Evolutionary conservation across 495 filamentous ascomycete genomes (phyloP), one percentile per base, ranked within the genome.

Genomic region (Neurospora sp.): DNA sequence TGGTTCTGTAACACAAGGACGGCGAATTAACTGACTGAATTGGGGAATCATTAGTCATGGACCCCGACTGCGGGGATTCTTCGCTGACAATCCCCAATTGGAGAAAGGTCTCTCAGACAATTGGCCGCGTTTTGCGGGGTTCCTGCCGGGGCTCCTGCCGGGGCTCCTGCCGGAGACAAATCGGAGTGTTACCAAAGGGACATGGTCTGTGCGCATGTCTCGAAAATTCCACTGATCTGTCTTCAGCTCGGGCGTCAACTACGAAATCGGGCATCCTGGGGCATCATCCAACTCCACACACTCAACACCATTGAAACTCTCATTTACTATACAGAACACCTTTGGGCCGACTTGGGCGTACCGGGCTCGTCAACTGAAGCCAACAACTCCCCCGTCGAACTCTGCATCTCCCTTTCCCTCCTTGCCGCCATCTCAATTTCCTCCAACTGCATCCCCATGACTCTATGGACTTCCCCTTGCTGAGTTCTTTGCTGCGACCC

Each of bases 361-460:
- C 20, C 48, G 2, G 48, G 48, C 10, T 8, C 53, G 17, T 65
- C 14, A 2, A 35, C 53, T 1, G 53, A 65, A 0, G 53, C 53
- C 53, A 65, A 16, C 14, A 65, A 65, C 53, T 65, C 53, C 27
- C 53, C 53, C 14, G 53, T 65, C 27, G 53, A 65, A 8, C 27
- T 61, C 53, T 61, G 53, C 14, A 61, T 35, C 7, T 69, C 40
- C 1, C 68, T 38, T 8, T 69, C 40, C 4, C 68, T 69, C 35
- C 35, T 69, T 6, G 10, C 68, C 0, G 69, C 22, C 70, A 70
- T 44, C 65, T 76, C 75, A n/a, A 74, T 71, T n/a, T 75, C 40
- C 12, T 48, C 39, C 41, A 76, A 48, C 40, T 74, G 73, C 41
- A 71, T 45, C 1, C 74, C 75, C 71, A 76, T 70, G 17, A 73